Evolutionary conservation across 306 rosid genomes (phyloP).

Genomic region (Vigna radiata): DNA sequence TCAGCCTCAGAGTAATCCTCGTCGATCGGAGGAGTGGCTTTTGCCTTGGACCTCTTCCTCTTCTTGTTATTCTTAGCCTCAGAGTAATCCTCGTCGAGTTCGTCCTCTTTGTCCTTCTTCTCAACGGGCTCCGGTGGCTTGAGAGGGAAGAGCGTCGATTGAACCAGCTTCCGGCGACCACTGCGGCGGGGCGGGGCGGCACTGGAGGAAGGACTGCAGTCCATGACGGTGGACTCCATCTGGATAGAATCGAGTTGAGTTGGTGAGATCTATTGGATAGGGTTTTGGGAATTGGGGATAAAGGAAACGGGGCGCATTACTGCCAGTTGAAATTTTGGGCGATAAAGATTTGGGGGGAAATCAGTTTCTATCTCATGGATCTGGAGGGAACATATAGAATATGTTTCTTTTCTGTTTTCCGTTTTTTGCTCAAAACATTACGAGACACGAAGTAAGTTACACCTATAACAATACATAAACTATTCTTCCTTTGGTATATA

Average conservation of each 20-base stretch:
- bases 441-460: too few species aligned
- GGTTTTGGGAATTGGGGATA: constrained; percentile 37
- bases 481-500: too few species aligned
- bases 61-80: constrained; percentile 49
- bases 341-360: constrained; percentile 43
- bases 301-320: background rate
- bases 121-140: constrained; percentile 52
- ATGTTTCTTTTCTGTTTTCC: background rate
- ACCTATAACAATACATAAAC: too few species aligned
- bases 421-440: too few species aligned
- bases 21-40: constrained; percentile 56
- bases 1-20: constrained; percentile 56
- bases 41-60: constrained; percentile 56
- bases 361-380: constrained; percentile 6
- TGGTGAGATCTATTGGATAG: constrained; percentile 13
- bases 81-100: constrained; percentile 56
- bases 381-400: background rate
- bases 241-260: background rate
- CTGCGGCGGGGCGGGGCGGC: constrained; percentile 47
- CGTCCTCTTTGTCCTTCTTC: constrained; percentile 43
- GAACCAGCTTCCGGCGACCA: constrained; percentile 62
- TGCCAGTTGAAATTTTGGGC: background rate
- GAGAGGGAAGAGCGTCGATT: constrained; percentile 73
- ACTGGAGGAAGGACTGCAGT: constrained; percentile 34
- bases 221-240: constrained; percentile 40